Conservation (phyloP, 1,139 yeast species). For the Petasospora fabianii region DNA sequence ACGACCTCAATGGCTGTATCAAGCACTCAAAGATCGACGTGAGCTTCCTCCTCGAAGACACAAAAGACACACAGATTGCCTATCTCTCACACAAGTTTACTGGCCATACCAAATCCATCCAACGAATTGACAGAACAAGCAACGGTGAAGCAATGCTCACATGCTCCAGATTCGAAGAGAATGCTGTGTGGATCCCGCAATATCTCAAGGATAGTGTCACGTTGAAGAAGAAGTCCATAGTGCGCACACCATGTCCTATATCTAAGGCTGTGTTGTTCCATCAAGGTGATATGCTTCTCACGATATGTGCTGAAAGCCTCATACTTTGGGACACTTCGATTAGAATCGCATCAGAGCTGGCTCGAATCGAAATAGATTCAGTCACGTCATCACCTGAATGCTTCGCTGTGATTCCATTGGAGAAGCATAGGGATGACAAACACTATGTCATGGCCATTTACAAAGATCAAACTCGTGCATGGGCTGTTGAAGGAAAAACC, state of each 20-base stretch:
- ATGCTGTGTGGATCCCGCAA: conserved; percentile 57
- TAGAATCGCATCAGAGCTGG: conserved; percentile 19
- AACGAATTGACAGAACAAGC: conserved; percentile 58
- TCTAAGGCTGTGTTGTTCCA: conserved; percentile 51
- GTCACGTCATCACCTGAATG: conserved; percentile 32
- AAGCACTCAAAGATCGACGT: conserved; percentile 42
- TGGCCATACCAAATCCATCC: conserved; percentile 82
- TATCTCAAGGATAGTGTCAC: conserved; percentile 29
- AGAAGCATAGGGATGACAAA: conserved; percentile 29
- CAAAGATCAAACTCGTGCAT: conserved; percentile 28
- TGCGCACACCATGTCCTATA: conserved; percentile 38
- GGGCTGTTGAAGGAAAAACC: conserved; percentile 24
- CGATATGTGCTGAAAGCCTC: conserved; percentile 40
- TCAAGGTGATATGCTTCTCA: conserved; percentile 46
- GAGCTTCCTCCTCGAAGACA: conserved; percentile 30
- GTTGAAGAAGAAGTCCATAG: conserved; percentile 30
- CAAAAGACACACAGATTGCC: conserved; percentile 19
- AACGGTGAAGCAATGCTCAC: conserved; percentile 59
- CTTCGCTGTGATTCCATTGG: conserved; percentile 47
- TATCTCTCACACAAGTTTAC: conserved; percentile 55
- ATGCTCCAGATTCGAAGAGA: conserved; percentile 49
- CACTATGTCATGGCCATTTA: conserved; percentile 45
- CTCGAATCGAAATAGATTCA: conserved; percentile 12
- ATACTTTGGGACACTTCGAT: conserved; percentile 62
- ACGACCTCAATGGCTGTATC: conserved; percentile 48